These are phyloP conservation scores for Epichloe amarillans DNA, from an alignment of 2,329 filamentous ascomycete genomes.

Conservation along the genomic window DNA sequence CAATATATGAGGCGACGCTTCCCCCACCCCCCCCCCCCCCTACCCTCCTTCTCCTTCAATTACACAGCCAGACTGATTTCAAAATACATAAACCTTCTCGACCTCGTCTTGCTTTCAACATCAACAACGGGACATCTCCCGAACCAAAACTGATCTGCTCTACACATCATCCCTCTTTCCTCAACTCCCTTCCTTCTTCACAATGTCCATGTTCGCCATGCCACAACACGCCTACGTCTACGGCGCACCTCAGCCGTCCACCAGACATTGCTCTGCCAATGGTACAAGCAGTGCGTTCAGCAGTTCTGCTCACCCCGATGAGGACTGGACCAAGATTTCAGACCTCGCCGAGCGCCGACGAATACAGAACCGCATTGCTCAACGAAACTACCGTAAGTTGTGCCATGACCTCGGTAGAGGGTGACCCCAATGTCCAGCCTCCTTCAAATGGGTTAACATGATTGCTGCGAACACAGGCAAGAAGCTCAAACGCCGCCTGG, in stretches of 20 bases:
- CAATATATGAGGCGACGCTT: background rate
- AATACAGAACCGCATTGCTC: slow-evolving; percentile 95
- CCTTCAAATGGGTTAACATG: background rate
- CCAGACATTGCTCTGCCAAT: slow-evolving; percentile 57
- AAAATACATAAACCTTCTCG: background rate
- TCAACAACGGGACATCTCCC: too few species aligned
- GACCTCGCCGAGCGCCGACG: slow-evolving; percentile 86
- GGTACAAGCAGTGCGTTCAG: slow-evolving; percentile 91
- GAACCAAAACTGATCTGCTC: too few species aligned
- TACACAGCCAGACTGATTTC: background rate
- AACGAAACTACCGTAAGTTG: slow-evolving; percentile 77
- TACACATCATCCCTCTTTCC: too few species aligned
- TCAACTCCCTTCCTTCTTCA: slow-evolving; percentile 2
- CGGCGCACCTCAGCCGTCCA: slow-evolving; percentile 18
- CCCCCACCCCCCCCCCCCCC: too few species aligned
- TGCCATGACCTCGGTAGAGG: too few species aligned
- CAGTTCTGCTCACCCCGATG: slow-evolving; percentile 84
- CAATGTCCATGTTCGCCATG: slow-evolving; percentile 24
- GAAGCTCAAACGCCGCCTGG: slow-evolving; percentile 81
- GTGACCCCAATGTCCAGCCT: too few species aligned
- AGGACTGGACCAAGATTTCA: slow-evolving; percentile 99
- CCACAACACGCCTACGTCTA: slow-evolving; percentile 22
- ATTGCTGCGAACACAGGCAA: slow-evolving; percentile 44
- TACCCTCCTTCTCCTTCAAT: background rate
- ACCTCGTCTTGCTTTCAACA: background rate